Percentiles rank a stretch among this genome's conserved stretches.
Evolutionary conservation across 768 basidiomycete genomes (phyloP).

Genomic region (Pulveroboletus sp.): DNA sequence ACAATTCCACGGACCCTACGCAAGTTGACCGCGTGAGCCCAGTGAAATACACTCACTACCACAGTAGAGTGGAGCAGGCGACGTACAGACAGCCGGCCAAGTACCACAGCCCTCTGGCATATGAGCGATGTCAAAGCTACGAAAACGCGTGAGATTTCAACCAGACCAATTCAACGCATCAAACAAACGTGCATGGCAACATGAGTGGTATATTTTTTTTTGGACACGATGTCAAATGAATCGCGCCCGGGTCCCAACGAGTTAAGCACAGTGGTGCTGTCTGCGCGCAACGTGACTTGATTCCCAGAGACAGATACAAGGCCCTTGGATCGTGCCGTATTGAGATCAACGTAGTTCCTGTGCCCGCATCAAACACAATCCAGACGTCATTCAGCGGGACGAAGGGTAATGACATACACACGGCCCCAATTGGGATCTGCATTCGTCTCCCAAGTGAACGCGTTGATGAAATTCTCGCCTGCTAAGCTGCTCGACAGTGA

Average conservation of each 20-base stretch:
- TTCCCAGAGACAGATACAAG: conserved; percentile 52
- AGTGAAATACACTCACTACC: not conserved
- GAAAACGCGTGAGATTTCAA: not conserved
- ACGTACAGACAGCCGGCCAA: conserved; percentile 37
- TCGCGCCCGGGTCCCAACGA: conserved; percentile 33
- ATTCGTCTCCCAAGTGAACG: conserved; percentile 24
- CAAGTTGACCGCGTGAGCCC: not conserved
- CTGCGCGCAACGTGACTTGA: conserved; percentile 32
- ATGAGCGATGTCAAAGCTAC: conserved; percentile 33
- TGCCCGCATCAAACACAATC: not conserved
- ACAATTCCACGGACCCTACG: conserved; percentile 15
- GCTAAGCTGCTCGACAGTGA: conserved; percentile 39
- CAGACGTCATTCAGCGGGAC: not conserved
- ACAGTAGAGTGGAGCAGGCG: not conserved
- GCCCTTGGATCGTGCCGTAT: conserved; percentile 51
- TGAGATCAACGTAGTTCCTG: conserved; percentile 42
- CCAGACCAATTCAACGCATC: not conserved
- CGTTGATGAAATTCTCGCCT: conserved; percentile 46
- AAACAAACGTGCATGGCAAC: conserved; percentile 27
- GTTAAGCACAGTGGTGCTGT: conserved; percentile 29
- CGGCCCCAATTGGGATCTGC: conserved; percentile 30
- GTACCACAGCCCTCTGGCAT: conserved; percentile 40
- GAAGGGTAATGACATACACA: conserved; percentile 12
- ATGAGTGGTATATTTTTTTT: conserved; percentile 29
- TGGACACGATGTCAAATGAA: conserved; percentile 32